phyloP scores from a whole-genome alignment of 345 rosid genomes.

The Brassica juncea region DNA sequence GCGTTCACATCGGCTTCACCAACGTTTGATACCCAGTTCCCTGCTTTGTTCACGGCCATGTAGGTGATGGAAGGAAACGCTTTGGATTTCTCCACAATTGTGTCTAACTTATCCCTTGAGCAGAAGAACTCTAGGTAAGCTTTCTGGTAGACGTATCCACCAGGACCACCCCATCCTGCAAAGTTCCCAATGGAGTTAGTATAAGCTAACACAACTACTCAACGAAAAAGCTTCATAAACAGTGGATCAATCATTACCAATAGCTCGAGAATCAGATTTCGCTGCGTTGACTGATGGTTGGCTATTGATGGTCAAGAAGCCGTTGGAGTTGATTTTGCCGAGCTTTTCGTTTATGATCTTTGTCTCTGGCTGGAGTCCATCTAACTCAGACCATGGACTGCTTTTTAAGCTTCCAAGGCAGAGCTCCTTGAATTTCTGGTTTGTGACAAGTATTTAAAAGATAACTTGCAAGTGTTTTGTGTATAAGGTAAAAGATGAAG shows the following conservation, averaged over 20 bases:
- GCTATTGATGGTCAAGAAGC: slow-evolving; percentile 93
- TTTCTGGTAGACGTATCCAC: slow-evolving; percentile 95
- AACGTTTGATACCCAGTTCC: slow-evolving; percentile 60
- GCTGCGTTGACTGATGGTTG: slow-evolving; percentile 94
- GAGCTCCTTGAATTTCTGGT: slow-evolving; percentile 78
- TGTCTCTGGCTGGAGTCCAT: slow-evolving; percentile 93
- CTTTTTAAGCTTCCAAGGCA: slow-evolving; percentile 82
- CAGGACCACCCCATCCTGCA: slow-evolving; percentile 98
- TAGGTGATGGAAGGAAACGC: slow-evolving; percentile 58
- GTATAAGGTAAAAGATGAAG: background rate
- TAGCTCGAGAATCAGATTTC: slow-evolving; percentile 73
- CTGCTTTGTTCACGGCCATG: slow-evolving; percentile 72
- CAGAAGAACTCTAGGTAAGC: slow-evolving; percentile 97
- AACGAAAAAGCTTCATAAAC: background rate
- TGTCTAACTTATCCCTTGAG: slow-evolving; percentile 63
- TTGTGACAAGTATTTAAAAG: slow-evolving; percentile 26
- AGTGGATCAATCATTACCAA: slow-evolving; percentile 50
- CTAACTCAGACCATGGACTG: slow-evolving; percentile 96
- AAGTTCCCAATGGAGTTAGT: slow-evolving; percentile 6
- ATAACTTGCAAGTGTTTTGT: slow-evolving; percentile 17
- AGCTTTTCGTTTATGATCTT: slow-evolving; percentile 84
- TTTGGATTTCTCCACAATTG: slow-evolving; percentile 70
- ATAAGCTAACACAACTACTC: background rate
- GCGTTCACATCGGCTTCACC: slow-evolving; percentile 66
- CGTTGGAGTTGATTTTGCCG: slow-evolving; percentile 78